A percentile compares a stretch with the other conserved stretches of the same genome.
Conservation (phyloP, 1,284 basidiomycete genomes). For the Fomitopsis palustris region DNA sequence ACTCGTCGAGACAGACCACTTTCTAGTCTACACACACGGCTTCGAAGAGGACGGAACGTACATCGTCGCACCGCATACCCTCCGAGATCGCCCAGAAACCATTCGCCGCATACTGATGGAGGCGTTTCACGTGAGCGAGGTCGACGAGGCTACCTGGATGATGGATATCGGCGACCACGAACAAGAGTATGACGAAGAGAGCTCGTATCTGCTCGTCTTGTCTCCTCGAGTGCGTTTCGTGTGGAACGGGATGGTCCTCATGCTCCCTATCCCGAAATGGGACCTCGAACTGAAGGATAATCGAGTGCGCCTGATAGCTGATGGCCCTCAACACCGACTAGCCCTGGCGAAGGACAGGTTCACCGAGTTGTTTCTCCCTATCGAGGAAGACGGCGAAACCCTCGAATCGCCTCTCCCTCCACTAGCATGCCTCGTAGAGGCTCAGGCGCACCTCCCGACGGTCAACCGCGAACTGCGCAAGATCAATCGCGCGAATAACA, state of each 20-base stretch:
- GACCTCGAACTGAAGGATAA: constrained; percentile 82
- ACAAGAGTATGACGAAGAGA: constrained; percentile 51
- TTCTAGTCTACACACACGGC: constrained; percentile 89
- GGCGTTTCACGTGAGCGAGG: constrained; percentile 77
- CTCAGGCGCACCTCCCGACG: constrained; percentile 87
- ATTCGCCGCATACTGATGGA: constrained; percentile 83
- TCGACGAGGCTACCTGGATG: constrained; percentile 53
- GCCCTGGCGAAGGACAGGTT: constrained; percentile 80
- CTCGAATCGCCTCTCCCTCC: constrained; percentile 40
- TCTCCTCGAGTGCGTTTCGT: constrained; percentile 87
- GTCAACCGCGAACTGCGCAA: constrained; percentile 91
- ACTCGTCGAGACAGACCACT: constrained; percentile 86
- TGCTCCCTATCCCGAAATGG: constrained; percentile 65
- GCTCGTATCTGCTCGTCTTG: constrained; percentile 79
- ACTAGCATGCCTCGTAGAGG: constrained; percentile 71
- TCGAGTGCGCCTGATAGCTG: constrained; percentile 81
- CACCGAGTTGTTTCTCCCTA: constrained; percentile 55
- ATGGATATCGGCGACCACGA: constrained; percentile 50
- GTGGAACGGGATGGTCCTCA: constrained; percentile 91
- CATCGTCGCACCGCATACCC: constrained; percentile 82
- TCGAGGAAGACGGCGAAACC: constrained; percentile 58
- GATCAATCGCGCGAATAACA: constrained; percentile 86
- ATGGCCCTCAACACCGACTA: constrained; percentile 81
- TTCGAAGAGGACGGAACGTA: constrained; percentile 95
- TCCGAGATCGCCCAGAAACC: constrained; percentile 80